These are phyloP conservation scores for Neurospora terricola DNA, from an alignment of 495 filamentous ascomycete genomes.

Conservation along the genomic window DNA sequence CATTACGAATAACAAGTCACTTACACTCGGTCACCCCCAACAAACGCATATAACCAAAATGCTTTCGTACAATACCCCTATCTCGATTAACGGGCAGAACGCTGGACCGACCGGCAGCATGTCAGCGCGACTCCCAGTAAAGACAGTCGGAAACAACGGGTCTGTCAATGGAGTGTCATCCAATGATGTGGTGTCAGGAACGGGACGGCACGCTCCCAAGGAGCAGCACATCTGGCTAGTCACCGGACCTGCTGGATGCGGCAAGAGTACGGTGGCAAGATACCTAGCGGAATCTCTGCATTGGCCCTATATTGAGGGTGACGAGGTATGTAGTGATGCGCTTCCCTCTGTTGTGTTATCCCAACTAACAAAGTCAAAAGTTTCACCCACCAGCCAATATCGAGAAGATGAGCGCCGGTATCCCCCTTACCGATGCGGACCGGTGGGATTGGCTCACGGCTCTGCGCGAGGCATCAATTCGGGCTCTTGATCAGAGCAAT, in stretches of 20 bases:
- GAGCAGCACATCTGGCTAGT: constrained; percentile 91
- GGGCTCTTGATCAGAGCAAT: constrained; percentile 44
- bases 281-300: constrained; percentile 60
- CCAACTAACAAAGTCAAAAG: constrained; percentile 36
- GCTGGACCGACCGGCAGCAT: constrained; percentile 21
- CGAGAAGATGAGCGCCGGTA: constrained; percentile 84
- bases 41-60: constrained; percentile 13
- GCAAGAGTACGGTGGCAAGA: constrained; percentile 87
- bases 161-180: constrained; percentile 15
- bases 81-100: constrained; percentile 26
- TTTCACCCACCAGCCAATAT: constrained; percentile 80
- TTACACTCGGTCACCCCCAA: not conserved
- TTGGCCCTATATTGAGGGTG: constrained; percentile 85
- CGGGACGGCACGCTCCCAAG: constrained; percentile 15
- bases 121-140: constrained; percentile 20
- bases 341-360: not conserved
- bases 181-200: constrained; percentile 15
- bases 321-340: constrained; percentile 60
- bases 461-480: constrained; percentile 71
- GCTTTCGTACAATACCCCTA: constrained; percentile 33
- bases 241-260: constrained; percentile 93
- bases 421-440: constrained; percentile 86
- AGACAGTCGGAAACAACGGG: constrained; percentile 18
- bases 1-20: not conserved
- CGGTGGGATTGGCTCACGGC: constrained; percentile 97